These are phyloP conservation scores for Ophiostoma angusticollis DNA, from an alignment of 2,329 filamentous ascomycete species.

Conservation along the genomic window DNA sequence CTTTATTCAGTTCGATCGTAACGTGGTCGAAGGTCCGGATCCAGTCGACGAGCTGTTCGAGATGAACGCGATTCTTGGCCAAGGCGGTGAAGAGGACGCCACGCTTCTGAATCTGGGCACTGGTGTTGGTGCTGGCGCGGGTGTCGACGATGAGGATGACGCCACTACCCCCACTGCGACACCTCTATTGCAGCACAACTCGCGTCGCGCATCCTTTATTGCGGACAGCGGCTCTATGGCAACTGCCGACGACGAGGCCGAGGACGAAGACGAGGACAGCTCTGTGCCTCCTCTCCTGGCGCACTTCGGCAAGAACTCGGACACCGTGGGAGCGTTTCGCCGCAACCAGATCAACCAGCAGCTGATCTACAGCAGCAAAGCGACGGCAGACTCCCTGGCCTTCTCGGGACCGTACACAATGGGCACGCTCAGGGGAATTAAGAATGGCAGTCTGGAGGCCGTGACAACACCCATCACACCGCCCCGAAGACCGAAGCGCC, in stretches of 20 bases:
- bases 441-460: slow-evolving; percentile 51
- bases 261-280: slow-evolving; percentile 27
- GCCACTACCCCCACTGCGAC: slow-evolving; percentile 35
- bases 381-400: slow-evolving; percentile 48
- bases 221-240: neutral
- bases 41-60: slow-evolving; percentile 5
- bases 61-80: neutral
- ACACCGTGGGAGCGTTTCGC: slow-evolving; percentile 68
- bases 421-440: slow-evolving; percentile 49
- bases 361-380: slow-evolving; percentile 46
- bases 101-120: slow-evolving; percentile 15
- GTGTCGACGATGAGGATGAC: slow-evolving; percentile 33
- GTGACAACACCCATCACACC: slow-evolving; percentile 58
- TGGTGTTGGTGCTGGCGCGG: slow-evolving; percentile 37
- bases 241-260: slow-evolving; percentile 24
- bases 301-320: slow-evolving; percentile 52
- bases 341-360: slow-evolving; percentile 51
- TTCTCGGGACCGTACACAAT: slow-evolving; percentile 48
- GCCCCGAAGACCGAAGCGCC: slow-evolving; percentile 42
- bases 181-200: slow-evolving; percentile 7
- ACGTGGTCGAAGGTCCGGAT: slow-evolving; percentile 21
- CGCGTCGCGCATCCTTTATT: neutral
- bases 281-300: slow-evolving; percentile 41
- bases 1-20: slow-evolving; percentile 54
- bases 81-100: slow-evolving; percentile 5